Percentiles rank a stretch among this genome's conserved stretches.
Conservation (phyloP, 768 basidiomycete species). For the Suillus variegatus region DNA sequence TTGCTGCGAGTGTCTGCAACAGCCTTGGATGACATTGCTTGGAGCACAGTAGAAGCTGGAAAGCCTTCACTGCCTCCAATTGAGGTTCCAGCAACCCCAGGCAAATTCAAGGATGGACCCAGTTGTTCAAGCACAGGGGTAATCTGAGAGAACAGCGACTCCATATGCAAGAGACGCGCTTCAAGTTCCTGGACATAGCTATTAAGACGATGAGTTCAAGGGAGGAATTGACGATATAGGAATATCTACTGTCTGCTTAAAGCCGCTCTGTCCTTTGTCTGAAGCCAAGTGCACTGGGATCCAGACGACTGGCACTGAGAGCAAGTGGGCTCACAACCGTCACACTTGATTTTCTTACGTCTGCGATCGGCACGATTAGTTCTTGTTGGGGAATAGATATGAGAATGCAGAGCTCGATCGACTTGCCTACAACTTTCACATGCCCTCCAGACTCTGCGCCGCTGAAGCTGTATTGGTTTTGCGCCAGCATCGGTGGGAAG, state of each 20-base stretch:
- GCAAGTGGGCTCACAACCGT: conserved; percentile 84
- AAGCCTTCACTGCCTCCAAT: conserved; percentile 17
- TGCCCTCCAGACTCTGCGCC: conserved; percentile 83
- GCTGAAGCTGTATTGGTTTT: conserved; percentile 78
- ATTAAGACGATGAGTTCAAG: conserved; percentile 20
- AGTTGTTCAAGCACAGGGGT: conserved; percentile 77
- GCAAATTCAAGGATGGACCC: conserved; percentile 52
- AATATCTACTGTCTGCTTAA: conserved; percentile 81
- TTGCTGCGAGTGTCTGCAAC: conserved; percentile 35
- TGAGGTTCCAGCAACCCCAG: conserved; percentile 35
- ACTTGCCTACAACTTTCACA: conserved; percentile 86
- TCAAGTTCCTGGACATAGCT: conserved; percentile 94
- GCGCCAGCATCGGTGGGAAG: conserved; percentile 53
- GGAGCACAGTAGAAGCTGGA: conserved; percentile 30
- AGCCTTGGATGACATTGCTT: conserved; percentile 40
- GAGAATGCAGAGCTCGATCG: conserved; percentile 12
- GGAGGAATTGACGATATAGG: conserved; percentile 2
- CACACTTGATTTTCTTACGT: conserved; percentile 93
- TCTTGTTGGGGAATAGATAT: conserved; percentile 16
- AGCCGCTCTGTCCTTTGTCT: conserved; percentile 89
- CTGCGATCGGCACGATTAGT: conserved; percentile 39
- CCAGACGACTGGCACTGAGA: conserved; percentile 76
- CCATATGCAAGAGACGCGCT: conserved; percentile 85
- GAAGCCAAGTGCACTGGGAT: conserved; percentile 84
- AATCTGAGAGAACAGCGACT: conserved; percentile 80